Evolutionary conservation across 2,329 filamentous ascomycete species (phyloP).

Genomic region (Botrytis aclada): DNA sequence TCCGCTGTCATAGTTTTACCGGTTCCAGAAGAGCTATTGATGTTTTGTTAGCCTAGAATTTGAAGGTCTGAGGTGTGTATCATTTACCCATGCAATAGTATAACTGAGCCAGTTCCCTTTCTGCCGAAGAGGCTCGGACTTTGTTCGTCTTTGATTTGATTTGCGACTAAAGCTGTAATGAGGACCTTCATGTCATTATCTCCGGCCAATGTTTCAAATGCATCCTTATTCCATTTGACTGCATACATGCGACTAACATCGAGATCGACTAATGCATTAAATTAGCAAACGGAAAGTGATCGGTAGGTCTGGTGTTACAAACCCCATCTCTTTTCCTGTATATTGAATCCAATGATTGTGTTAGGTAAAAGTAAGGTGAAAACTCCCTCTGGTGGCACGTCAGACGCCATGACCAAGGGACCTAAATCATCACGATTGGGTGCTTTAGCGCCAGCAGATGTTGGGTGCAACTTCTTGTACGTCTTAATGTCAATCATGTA

Average conservation of each 20-base stretch:
- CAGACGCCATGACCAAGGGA: conserved; percentile 9
- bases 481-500: conserved; percentile 19
- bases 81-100: conserved; percentile 14
- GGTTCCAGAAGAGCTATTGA: conserved; percentile 13
- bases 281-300: neutral
- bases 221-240: conserved; percentile 17
- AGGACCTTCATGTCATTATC: conserved; percentile 13
- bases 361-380: conserved; percentile 17
- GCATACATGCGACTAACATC: conserved; percentile 18
- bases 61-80: neutral
- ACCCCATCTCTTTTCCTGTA: conserved; percentile 19
- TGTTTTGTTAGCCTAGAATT: neutral
- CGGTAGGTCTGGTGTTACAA: neutral
- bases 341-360: conserved; percentile 14
- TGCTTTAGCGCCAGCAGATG: neutral
- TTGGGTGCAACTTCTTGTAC: conserved; percentile 11
- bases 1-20: conserved; percentile 18
- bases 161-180: conserved; percentile 15
- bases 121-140: neutral
- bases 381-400: conserved; percentile 13
- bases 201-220: conserved; percentile 11
- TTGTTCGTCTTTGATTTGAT: conserved; percentile 16
- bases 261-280: neutral
- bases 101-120: conserved; percentile 12
- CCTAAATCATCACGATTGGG: conserved; percentile 16